phyloP scores from a whole-genome alignment of 768 basidiomycete species.

The Leccinum subgranulosum region DNA sequence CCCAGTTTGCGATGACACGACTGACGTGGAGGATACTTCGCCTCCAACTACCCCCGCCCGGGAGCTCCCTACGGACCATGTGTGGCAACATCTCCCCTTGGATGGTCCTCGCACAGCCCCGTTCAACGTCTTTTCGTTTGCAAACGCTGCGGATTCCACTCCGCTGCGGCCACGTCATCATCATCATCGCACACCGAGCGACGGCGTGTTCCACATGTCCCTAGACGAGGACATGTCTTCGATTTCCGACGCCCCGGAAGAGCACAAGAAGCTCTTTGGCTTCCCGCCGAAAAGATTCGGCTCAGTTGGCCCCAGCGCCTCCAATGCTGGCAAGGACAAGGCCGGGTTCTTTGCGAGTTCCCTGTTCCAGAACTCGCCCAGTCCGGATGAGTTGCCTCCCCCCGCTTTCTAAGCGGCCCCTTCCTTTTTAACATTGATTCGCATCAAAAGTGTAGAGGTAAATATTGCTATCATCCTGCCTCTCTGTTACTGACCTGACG shows the following conservation, averaged over 20 bases:
- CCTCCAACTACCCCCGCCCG: conserved; percentile 57
- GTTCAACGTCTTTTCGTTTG: conserved; percentile 40
- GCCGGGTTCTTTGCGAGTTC: conserved; percentile 74
- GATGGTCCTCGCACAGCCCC: conserved; percentile 49
- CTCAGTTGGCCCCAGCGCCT: conserved; percentile 26
- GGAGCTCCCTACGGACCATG: conserved; percentile 26
- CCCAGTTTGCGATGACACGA: conserved; percentile 73
- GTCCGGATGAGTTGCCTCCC: conserved; percentile 75
- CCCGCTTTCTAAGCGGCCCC: conserved; percentile 52
- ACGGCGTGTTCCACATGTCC: conserved; percentile 72
- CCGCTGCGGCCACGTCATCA: conserved; percentile 37
- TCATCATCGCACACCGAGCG: conserved; percentile 65
- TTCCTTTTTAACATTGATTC: conserved; percentile 24
- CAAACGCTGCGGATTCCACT: conserved; percentile 27
- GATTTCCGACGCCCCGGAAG: conserved; percentile 39
- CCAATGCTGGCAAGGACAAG: conserved; percentile 30
- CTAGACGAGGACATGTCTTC: conserved; percentile 62
- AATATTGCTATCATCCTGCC: conserved; percentile 2
- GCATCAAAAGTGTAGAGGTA: conserved; percentile 41
- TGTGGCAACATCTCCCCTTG: conserved; percentile 35
- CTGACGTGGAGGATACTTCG: conserved; percentile 42
- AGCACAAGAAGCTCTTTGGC: conserved; percentile 33
- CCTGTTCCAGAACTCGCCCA: conserved; percentile 82
- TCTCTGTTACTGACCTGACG: background rate
- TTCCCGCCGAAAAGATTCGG: conserved; percentile 30